Conservation (phyloP, 139 green algal species). For the Yamagishiella unicocca region DNA sequence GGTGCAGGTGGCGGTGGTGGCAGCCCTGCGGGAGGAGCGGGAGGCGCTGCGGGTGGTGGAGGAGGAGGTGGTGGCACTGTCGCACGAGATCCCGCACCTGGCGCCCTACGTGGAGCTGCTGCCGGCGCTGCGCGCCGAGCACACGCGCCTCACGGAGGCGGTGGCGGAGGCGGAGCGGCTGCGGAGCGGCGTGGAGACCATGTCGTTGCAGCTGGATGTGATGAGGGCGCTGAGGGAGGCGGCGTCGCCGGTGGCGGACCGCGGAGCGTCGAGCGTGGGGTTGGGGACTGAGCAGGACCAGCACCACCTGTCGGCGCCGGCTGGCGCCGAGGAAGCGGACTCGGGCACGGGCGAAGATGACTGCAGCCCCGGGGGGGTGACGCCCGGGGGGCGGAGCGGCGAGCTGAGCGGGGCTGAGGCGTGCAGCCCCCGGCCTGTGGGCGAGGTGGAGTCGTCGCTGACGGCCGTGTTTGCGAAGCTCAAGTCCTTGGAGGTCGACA, state of each 20-base stretch:
- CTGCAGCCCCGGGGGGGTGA: too few species aligned
- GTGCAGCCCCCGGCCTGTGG: neutral
- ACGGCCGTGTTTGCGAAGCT: constrained; percentile 29
- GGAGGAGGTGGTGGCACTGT: constrained; percentile 44
- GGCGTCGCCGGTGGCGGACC: neutral
- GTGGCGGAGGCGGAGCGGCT: constrained; percentile 39
- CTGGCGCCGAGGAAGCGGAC: neutral
- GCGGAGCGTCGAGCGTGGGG: too few species aligned
- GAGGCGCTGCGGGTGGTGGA: constrained; percentile 18
- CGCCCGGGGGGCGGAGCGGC: too few species aligned
- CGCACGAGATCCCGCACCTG: constrained; percentile 27
- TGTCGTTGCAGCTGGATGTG: constrained; percentile 43
- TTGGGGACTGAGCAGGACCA: neutral
- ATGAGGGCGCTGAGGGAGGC: constrained; percentile 29
- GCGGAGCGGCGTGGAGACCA: constrained; percentile 6
- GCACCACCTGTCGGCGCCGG: constrained; percentile 3
- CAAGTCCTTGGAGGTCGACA: constrained; percentile 4
- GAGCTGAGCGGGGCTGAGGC: neutral
- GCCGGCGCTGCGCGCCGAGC: constrained; percentile 36
- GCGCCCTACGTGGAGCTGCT: constrained; percentile 50
- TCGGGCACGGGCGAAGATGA: too few species aligned
- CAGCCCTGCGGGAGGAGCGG: constrained; percentile 26
- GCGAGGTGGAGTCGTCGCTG: constrained; percentile 12
- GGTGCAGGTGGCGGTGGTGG: constrained; percentile 32
- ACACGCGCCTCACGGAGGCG: constrained; percentile 10